A percentile compares a stretch with the other conserved stretches of the same genome.
phyloP scores from a whole-genome alignment of 2,329 filamentous ascomycete species.

The Venturia aucupariae region DNA sequence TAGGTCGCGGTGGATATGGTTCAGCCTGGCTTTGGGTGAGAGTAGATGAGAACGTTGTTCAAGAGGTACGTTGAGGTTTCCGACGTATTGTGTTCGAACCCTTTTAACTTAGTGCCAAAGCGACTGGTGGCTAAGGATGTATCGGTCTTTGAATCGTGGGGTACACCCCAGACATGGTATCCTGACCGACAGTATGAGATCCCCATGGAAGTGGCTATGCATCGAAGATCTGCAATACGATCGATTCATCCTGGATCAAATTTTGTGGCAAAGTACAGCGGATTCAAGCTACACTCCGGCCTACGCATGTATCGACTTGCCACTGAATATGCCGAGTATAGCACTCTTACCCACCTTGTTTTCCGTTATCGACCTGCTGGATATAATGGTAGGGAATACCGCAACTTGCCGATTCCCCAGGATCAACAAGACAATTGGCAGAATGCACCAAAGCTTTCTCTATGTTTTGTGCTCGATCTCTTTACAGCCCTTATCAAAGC shows the following conservation, averaged over 20 bases:
- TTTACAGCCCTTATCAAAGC: neutral
- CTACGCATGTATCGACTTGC: neutral
- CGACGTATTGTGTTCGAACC: neutral
- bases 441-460: neutral
- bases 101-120: neutral
- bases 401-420: neutral
- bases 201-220: neutral
- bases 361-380: neutral
- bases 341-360: neutral
- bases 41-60: neutral
- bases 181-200: neutral
- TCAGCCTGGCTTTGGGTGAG: slow-evolving; percentile 1
- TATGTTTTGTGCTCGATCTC: neutral
- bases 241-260: neutral
- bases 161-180: neutral
- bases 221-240: neutral
- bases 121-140: neutral
- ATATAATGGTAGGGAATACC: neutral
- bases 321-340: neutral
- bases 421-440: neutral
- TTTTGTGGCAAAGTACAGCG: neutral
- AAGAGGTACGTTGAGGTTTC: neutral
- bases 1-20: neutral
- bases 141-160: neutral
- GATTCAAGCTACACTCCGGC: neutral